A percentile compares a stretch with the other conserved stretches of the same genome.
phyloP scores from a whole-genome alignment of 2,329 filamentous ascomycete genomes.

The Tolypocladium ovalisporum region DNA sequence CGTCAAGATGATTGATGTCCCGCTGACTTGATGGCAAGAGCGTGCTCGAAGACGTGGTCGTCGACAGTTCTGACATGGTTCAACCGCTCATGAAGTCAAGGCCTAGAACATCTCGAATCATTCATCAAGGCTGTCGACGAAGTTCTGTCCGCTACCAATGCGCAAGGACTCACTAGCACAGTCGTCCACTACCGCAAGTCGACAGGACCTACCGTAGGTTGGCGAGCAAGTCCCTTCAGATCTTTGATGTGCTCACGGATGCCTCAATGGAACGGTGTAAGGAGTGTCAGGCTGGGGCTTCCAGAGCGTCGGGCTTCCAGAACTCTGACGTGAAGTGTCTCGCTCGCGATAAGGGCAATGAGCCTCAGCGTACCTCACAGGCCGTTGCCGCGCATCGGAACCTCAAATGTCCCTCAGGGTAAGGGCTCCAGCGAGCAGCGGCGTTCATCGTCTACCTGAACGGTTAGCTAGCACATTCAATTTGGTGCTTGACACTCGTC shows the following conservation, averaged over 20 bases:
- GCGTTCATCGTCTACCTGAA: background rate
- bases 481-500: background rate
- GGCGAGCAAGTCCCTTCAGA: background rate
- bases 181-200: background rate
- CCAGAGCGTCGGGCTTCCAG: too few species aligned
- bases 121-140: background rate
- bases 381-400: background rate
- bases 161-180: background rate
- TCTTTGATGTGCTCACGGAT: background rate
- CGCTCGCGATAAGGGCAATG: background rate
- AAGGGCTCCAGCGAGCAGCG: background rate
- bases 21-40: background rate
- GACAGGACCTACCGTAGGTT: background rate
- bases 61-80: background rate
- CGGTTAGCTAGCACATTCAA: background rate
- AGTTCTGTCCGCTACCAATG: background rate
- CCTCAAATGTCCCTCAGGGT: background rate
- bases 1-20: too few species aligned
- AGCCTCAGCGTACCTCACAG: background rate
- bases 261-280: background rate
- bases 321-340: background rate
- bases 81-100: background rate
- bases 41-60: background rate
- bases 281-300: background rate
- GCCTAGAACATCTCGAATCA: background rate